A percentile compares a stretch with the other conserved stretches of the same genome.
phyloP scores from a whole-genome alignment of 1,139 yeast species.

The Pichia sp. region DNA sequence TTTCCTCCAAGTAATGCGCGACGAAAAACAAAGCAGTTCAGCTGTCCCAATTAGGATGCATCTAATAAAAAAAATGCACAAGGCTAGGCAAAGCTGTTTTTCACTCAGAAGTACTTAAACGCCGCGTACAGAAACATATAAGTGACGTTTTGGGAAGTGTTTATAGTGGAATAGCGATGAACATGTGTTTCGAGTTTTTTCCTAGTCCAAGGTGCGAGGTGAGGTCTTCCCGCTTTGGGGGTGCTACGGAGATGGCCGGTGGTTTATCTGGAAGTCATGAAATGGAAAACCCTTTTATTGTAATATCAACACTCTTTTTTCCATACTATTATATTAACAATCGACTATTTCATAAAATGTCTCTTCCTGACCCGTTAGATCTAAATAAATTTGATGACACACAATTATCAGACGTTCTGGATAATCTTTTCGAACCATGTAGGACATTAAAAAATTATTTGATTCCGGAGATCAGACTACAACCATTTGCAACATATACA shows the following conservation, averaged over 20 bases:
- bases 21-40: no score
- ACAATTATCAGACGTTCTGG: slow-evolving; percentile 35
- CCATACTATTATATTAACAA: no score
- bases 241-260: not conserved
- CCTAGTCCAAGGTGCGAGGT: no score
- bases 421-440: slow-evolving; percentile 65
- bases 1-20: no score
- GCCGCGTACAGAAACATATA: not conserved
- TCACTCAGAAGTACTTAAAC: not conserved
- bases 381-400: slow-evolving; percentile 18
- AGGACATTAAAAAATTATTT: slow-evolving; percentile 42
- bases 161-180: not conserved
- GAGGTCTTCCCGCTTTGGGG: not conserved
- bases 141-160: not conserved
- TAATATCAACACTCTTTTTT: no score
- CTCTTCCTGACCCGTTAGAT: slow-evolving; percentile 17
- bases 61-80: no score
- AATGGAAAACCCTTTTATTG: not conserved
- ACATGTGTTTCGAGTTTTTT: no score
- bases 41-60: no score
- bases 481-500: slow-evolving; percentile 31
- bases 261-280: not conserved
- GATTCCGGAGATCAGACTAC: slow-evolving; percentile 30
- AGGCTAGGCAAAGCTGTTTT: not conserved
- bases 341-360: not conserved